Conservation (phyloP, 225 moss, liverwort and hornwort species). For the Straminergon stramineum region DNA sequence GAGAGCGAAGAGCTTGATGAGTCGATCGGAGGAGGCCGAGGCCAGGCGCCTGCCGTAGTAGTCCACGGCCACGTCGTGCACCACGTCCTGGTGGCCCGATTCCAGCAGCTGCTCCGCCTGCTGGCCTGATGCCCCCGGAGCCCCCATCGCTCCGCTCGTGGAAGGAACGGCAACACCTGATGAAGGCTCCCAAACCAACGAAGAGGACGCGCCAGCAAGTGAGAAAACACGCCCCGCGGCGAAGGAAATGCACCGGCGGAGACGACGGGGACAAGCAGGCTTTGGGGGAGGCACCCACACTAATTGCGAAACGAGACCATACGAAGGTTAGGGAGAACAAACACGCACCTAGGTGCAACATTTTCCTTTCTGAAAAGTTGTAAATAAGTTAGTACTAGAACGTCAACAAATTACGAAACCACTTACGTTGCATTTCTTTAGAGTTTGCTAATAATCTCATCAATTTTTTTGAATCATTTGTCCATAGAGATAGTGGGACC, state of each 20-base stretch:
- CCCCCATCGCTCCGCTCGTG: constrained; percentile 7
- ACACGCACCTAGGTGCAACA: neutral
- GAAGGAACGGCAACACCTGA: neutral
- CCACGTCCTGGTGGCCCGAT: constrained; percentile 88
- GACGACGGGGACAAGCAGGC: neutral
- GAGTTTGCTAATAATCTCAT: neutral
- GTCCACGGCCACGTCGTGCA: constrained; percentile 84
- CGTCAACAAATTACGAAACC: fast-evolving
- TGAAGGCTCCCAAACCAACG: neutral
- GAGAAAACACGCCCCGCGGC: neutral
- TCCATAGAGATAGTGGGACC: fast-evolving
- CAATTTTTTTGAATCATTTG: no score
- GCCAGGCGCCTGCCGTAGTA: constrained; percentile 86
- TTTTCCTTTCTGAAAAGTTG: neutral
- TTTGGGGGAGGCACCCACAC: neutral
- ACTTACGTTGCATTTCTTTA: no score
- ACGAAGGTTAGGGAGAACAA: neutral
- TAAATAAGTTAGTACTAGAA: neutral
- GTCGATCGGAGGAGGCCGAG: constrained; percentile 69
- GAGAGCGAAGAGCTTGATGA: constrained; percentile 64
- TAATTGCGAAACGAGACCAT: neutral
- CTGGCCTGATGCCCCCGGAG: constrained; percentile 7
- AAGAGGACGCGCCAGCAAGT: neutral
- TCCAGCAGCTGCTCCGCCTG: constrained; percentile 53
- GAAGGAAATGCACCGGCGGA: neutral